These are phyloP conservation scores for Phialophora chinensis DNA, from an alignment of 2,329 filamentous ascomycete species.

Conservation along the genomic window DNA sequence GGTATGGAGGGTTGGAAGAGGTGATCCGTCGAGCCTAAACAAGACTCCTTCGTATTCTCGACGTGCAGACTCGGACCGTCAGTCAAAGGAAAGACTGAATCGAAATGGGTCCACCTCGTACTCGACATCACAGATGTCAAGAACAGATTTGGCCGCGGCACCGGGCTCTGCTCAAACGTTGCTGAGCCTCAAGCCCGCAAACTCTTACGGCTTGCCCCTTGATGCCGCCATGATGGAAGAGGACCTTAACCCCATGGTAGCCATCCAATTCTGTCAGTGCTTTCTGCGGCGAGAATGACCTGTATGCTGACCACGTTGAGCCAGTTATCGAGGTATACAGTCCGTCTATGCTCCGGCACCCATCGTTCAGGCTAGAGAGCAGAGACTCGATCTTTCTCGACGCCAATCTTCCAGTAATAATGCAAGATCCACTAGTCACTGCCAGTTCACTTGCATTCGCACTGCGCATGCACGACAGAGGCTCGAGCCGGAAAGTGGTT, in stretches of 20 bases:
- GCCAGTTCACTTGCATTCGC: slow-evolving; percentile 7
- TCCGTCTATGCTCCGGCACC: slow-evolving; percentile 15
- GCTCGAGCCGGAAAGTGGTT: slow-evolving; percentile 3
- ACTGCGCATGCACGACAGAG: slow-evolving; percentile 5
- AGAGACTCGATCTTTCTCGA: slow-evolving; percentile 10
- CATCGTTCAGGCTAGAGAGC: slow-evolving; percentile 6
- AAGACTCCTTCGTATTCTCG: background rate
- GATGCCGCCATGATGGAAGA: slow-evolving; percentile 9
- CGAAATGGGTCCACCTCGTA: too few relatives aligned
- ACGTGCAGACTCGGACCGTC: background rate
- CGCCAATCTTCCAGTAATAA: slow-evolving; percentile 10
- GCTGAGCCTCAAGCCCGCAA: slow-evolving; percentile 11
- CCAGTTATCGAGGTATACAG: slow-evolving; percentile 17
- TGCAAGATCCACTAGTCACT: slow-evolving; percentile 18
- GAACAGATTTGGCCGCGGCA: background rate
- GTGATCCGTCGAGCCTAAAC: background rate
- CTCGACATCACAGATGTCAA: too few relatives aligned
- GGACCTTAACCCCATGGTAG: slow-evolving; percentile 7
- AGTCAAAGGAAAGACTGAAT: too few relatives aligned
- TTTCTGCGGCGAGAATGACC: background rate
- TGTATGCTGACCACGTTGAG: background rate
- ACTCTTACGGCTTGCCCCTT: slow-evolving; percentile 12
- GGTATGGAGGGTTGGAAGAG: background rate
- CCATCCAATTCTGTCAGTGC: slow-evolving; percentile 18
- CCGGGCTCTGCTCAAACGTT: background rate